These are phyloP conservation scores for Angomonas deanei DNA, from an alignment of 208 protist genomes.

Conservation along the genomic window DNA sequence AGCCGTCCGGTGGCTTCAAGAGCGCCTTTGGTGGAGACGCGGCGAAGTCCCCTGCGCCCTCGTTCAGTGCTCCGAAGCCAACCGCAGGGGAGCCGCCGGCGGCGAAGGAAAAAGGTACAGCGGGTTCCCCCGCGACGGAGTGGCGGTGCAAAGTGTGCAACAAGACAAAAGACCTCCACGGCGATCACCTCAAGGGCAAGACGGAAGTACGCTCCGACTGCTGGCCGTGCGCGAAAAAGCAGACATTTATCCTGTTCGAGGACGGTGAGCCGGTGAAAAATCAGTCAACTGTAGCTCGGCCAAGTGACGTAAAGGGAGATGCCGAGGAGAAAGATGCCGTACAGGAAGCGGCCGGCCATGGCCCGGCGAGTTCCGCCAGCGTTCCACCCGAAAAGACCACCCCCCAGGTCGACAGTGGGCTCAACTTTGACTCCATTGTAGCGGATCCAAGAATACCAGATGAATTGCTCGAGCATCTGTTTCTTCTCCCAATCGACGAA, in stretches of 20 bases:
- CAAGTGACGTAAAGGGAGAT: neutral
- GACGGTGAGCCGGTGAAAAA: neutral
- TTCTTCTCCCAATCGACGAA: neutral
- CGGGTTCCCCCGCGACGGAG: neutral
- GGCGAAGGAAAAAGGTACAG: neutral
- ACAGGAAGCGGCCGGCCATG: too few relatives aligned
- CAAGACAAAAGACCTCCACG: constrained; percentile 46
- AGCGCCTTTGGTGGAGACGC: neutral
- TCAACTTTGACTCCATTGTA: neutral
- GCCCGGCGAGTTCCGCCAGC: too few relatives aligned
- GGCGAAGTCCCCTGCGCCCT: neutral
- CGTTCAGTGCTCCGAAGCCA: neutral
- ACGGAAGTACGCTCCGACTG: constrained; percentile 42
- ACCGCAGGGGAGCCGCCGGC: neutral
- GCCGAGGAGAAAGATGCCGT: neutral
- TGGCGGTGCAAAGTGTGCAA: constrained; percentile 36
- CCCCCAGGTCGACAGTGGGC: neutral
- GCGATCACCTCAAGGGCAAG: constrained; percentile 42
- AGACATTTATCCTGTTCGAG: constrained; percentile 17
- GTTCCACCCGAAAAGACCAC: too few relatives aligned
- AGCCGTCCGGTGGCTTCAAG: neutral
- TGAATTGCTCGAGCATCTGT: neutral
- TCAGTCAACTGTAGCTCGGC: neutral
- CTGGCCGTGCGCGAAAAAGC: constrained; percentile 51
- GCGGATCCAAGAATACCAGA: neutral